Evolutionary conservation across 176 grass and related monocot genomes (phyloP), one percentile per base, ranked within the genome.

Genomic region (Aegilops speltoides): DNA sequence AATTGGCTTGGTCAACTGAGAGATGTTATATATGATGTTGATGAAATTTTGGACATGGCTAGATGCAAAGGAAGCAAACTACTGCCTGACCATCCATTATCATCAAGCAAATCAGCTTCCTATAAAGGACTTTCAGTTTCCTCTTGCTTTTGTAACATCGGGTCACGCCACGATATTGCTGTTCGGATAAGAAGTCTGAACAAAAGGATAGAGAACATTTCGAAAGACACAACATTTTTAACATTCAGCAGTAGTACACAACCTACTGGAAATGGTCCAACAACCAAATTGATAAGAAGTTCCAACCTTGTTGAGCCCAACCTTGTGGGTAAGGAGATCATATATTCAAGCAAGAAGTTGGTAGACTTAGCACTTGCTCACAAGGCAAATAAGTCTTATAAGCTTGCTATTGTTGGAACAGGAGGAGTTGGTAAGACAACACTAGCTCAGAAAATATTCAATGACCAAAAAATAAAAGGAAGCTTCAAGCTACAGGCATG

Each of bases 401-500:
- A 74, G 7, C 7, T 76, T 10, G 46, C 62, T 10, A 74, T 92
- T 37, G 54, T 52, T 25, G 90, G 90, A 23, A 86, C 5, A 64
- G 85, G 79, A 26, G 89, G 89, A 13, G 46, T 91, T n/a, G 89
- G 89, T 4, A 92, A 92, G 34, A 91, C 89, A 19, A 91, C 74
- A 3, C 70, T 90, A 2, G 80, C 91, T 81, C 90, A 82, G 62
- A 85, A 88, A 66, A 36, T 88, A 40, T 88, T 70, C 34, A 69
- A 89, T 46, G 56, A 89, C 23, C 50, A 22, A 13, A 64, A 26
- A 45, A 8, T 86, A 5, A 64, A 70, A 31, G 66, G 88, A 8
- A 79, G 4, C 17, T 92, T 89, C 29, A 24, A 67, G 10, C 32
- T 66, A 24, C 72, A n/a, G 2, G 33, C 79, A 34, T 93, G 88